Evolutionary conservation across 306 rosid species (phyloP), one percentile per base, ranked within the genome.

Genomic region (Pterocarpus macrocarpus): DNA sequence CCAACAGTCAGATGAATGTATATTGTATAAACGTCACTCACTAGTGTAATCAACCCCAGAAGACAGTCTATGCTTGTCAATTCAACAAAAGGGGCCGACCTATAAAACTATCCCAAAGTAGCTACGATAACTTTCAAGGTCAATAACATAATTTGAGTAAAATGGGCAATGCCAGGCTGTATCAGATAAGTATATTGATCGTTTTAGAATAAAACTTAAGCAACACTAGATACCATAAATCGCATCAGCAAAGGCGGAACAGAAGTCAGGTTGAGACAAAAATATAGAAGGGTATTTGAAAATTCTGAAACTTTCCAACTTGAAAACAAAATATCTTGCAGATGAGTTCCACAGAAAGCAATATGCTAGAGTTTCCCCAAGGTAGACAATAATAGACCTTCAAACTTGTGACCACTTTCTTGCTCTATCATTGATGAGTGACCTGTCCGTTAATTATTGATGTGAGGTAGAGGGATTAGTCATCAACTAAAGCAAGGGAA

Each of bases 121-220:
- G 28, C 28, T 22, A 22, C 28, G 28, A 38, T 35, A 64, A 35
- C 57, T 41, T 12, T 45, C 33, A 44, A 43, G 14, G 9, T 52
- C 56, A 73, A 52, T 59, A 80, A 16, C 43, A 35, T 9, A 59
- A 74, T 22, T 75, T 61, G 61, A 61, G 88, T 61, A 59, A 86
- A 89, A 90, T 85, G 81, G 41, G 80, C 88, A 77, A 88, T 64
- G 34, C 82, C 88, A 64, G 83, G 10, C 12, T 2, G 14, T 11
- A 64, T 49, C 72, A 35, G 28, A 22, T 1, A 22, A 22, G 28
- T 8, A 44, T 61, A 8, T 44, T 30, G 55, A 5, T 22, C 28
- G 28, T 22, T 22, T 22, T 22, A 22, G 28, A 22, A 22, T 22
- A 1, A 39, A 38, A 72, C 57, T 22, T 39, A 38, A 73, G 56